Evolutionary conservation across 1,284 basidiomycete species (phyloP), one percentile per base, ranked within the genome.

Genomic region (Cutaneotrichosporon sp.): DNA sequence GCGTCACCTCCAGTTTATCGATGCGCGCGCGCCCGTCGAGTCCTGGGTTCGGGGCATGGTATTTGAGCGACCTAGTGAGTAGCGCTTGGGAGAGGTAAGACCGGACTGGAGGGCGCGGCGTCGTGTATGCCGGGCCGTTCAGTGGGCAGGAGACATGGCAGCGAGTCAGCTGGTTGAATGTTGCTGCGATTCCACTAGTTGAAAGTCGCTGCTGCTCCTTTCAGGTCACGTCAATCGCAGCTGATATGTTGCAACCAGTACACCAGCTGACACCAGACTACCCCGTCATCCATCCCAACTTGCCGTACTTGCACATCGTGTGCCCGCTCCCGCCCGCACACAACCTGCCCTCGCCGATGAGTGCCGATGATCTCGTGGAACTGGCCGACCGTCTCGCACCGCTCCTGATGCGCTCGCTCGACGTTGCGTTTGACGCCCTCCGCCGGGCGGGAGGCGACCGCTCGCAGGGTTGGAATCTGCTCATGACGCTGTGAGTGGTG

Each of bases 1-100:
- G 80, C 91, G 94, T 71, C 92, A 95, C 76, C 73, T 94, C 22
- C 92, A 95, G 77, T 88, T 93, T 66, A 80, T 94, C 34, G 88
- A 89, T 21, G 81, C 82, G 22, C 84, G 85, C 53, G 88, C 89
- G 32, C 91, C 91, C 0, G 82, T 92, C 46, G 91, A 92, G 76
- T 81, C 79, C 56, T 83, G 91, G 67, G 87, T 89, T 5, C 83
- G 83, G 68, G 77, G 80, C n/a, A 79, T 85, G 11, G 81, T 80
- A 11, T 79, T 92, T 59, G 87, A 90, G 71, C 83, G 84, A 22
- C 79, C 84, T 60, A 84, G 90, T 89, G 69, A 61, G 81, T 75
- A 26, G 26, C 26, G 26, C 26, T 26, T 26, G 26, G 26, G 26
- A 26, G 26, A 26, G 26, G 26, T 26, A 26, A 26, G 26, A 26